Evolutionary conservation across 192 early-diverging fungal species (phyloP).

Genomic region (Mortierella hygrophila): DNA sequence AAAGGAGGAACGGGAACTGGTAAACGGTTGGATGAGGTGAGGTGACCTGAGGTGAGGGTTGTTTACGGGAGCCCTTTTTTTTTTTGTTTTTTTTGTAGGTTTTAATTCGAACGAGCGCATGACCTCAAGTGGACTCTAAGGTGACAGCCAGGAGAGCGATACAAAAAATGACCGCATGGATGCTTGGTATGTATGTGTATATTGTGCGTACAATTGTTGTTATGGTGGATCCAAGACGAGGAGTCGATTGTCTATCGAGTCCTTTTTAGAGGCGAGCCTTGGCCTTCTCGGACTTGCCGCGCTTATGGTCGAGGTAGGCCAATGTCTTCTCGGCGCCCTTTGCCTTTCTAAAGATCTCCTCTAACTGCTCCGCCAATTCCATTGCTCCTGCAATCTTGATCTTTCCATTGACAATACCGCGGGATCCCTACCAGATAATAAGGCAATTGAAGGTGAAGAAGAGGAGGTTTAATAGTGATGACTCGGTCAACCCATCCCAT

Average conservation of each 20-base stretch:
- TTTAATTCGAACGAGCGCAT: background rate
- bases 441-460: background rate
- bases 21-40: too few species aligned
- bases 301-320: constrained; percentile 52
- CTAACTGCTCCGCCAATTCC: constrained; percentile 50
- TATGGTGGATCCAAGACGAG: background rate
- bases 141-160: constrained; percentile 2
- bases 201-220: background rate
- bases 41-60: background rate
- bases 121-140: constrained; percentile 2
- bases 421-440: constrained; percentile 21
- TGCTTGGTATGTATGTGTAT: background rate
- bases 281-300: constrained; percentile 42
- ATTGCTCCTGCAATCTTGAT: constrained; percentile 59
- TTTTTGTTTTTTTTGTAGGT: background rate
- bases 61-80: background rate
- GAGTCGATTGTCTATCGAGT: background rate
- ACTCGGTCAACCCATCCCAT: background rate
- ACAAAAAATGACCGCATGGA: background rate
- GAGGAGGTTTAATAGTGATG: background rate
- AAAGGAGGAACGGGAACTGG: background rate
- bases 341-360: constrained; percentile 50
- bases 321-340: constrained; percentile 54
- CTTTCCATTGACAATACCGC: constrained; percentile 55
- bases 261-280: constrained; percentile 38